phyloP scores from a whole-genome alignment of 1,284 basidiomycete species.

The Chalciporus piperatoides region DNA sequence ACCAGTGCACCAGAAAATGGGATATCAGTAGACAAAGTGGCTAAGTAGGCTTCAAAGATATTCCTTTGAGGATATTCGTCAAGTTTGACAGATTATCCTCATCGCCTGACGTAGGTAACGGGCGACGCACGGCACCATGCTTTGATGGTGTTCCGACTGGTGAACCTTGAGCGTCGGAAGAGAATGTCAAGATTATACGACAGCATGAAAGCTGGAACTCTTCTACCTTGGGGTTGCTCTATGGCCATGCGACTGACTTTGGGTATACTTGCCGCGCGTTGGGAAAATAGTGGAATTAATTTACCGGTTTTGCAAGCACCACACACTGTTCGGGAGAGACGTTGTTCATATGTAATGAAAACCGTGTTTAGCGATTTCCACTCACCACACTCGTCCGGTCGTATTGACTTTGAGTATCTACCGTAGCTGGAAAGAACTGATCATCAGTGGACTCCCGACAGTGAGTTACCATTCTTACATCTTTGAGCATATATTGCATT shows the following conservation, averaged over 20 bases:
- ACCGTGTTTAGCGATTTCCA: conserved; percentile 9
- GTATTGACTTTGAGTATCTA: conserved; percentile 73
- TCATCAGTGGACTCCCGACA: conserved; percentile 6
- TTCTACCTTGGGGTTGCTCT: conserved; percentile 43
- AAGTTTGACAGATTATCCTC: conserved; percentile 9
- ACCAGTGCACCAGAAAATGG: not conserved
- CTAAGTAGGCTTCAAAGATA: conserved; percentile 12
- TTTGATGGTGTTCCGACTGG: conserved; percentile 12
- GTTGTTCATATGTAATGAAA: not conserved
- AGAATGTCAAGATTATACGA: not conserved
- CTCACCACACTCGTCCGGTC: conserved; percentile 61
- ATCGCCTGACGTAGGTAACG: not conserved
- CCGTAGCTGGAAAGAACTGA: conserved; percentile 53
- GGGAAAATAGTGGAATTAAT: conserved; percentile 52
- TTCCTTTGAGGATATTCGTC: conserved; percentile 5
- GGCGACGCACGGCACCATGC: not conserved
- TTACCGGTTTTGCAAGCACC: conserved; percentile 51
- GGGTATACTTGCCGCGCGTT: conserved; percentile 36
- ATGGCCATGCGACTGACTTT: conserved; percentile 47
- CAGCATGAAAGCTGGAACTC: not conserved
- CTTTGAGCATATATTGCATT: conserved; percentile 64
- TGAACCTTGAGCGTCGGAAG: conserved; percentile 16
- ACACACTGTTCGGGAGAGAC: conserved; percentile 36
- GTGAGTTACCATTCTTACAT: conserved; percentile 42
- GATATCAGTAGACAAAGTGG: not conserved